Evolutionary conservation across 306 rosid genomes (phyloP).

Genomic region (Corylus americana): DNA sequence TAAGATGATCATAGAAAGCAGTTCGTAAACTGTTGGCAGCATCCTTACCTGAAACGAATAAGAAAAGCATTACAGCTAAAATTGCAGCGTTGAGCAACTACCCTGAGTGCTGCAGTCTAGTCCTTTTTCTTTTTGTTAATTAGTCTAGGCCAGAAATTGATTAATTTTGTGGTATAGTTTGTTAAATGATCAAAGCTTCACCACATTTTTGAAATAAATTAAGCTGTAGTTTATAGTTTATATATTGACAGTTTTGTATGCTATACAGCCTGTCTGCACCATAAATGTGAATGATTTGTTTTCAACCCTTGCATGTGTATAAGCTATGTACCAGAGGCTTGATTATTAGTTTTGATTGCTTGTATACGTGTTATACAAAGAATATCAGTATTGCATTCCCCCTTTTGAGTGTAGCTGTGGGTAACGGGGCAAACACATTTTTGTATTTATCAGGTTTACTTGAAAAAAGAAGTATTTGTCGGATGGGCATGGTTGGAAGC

Average conservation of each 20-base stretch:
- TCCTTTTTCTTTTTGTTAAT: not conserved
- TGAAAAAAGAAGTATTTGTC: not conserved
- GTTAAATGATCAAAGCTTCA: not conserved
- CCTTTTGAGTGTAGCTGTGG: not conserved
- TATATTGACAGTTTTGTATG: not conserved
- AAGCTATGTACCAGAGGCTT: not conserved
- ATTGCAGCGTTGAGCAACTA: not conserved
- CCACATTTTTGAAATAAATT: not conserved
- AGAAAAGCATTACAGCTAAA: not conserved
- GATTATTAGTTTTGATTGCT: not conserved
- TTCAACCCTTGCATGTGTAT: not conserved
- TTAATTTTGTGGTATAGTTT: not conserved
- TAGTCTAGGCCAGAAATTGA: not conserved
- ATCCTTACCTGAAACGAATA: not conserved
- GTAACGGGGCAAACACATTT: not conserved
- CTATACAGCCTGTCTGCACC: not conserved
- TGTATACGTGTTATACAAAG: not conserved
- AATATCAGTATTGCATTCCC: not conserved
- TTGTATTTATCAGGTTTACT: not conserved
- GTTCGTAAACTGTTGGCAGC: not conserved
- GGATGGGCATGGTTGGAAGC: not conserved
- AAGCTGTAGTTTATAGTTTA: not conserved
- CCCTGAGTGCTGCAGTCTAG: not conserved
- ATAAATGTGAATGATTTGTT: not conserved
- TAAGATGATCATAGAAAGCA: not conserved